A percentile compares a stretch with the other conserved stretches of the same genome.
phyloP scores from a whole-genome alignment of 129 eudicot species.

The Artemisia annua region DNA sequence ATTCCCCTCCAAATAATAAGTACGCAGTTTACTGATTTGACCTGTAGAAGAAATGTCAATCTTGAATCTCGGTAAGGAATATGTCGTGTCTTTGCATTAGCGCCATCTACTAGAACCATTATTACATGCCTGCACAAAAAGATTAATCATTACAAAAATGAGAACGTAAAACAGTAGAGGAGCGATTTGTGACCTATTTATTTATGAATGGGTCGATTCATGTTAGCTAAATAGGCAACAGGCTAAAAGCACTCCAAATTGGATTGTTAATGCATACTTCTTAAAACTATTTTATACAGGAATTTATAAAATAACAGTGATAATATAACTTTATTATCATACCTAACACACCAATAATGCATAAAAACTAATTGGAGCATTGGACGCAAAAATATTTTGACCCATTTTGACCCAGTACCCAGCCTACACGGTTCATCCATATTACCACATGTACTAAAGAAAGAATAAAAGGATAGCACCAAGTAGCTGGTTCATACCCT shows the following conservation, averaged over 20 bases:
- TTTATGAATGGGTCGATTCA: no score
- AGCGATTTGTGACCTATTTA: no score
- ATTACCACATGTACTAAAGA: conserved; percentile 8
- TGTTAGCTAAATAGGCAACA: no score
- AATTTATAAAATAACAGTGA: not conserved
- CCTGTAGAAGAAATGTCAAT: conserved; percentile 98
- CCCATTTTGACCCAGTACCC: conserved; percentile 1
- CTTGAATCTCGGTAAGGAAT: conserved; percentile 97
- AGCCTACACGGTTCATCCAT: not conserved
- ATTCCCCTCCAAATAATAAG: conserved; percentile 6
- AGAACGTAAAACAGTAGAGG: no score
- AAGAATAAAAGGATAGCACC: not conserved
- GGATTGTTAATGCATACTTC: conserved; percentile 5
- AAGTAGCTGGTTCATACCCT: conserved; percentile 49
- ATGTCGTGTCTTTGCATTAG: conserved; percentile 75
- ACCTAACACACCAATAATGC: not conserved
- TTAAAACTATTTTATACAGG: not conserved
- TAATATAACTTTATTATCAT: not conserved
- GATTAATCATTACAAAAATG: no score
- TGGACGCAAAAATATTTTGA: not conserved
- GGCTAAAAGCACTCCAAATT: no score
- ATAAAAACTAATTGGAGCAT: no score
- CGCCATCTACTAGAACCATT: no score
- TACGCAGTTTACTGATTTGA: not conserved
- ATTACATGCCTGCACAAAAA: no score